Base-by-base conservation (phyloP, 768 basidiomycete genomes). In the Amanita muscaria region DNA sequence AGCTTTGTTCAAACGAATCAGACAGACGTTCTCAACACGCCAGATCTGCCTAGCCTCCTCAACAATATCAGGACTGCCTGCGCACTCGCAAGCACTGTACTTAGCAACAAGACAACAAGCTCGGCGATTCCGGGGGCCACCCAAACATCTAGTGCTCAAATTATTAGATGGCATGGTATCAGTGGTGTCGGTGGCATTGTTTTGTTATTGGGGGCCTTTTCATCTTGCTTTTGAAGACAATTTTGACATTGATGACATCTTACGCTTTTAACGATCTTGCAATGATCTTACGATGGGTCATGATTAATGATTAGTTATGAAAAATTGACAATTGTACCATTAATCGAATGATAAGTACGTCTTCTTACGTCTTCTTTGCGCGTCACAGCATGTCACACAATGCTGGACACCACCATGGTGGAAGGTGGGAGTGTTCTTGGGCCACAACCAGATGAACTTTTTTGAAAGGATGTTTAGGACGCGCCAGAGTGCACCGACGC, bases 41-140 rank as follows among this genome's bases (percentile, higher is more conserved):
- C 65, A 5, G 58, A 76, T 52, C 62, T 77, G 3, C 73, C 77
- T 4, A 55, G 58, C 7, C 60, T 80, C 29, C 59, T 82, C 11
- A 58, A 59, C 10, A 74, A 72, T 25, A 70, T 80, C 55, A 67
- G 70, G 30, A 61, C 64, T 19, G 64, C 79, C 21, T 83, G 79
- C 53, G 71, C 67, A 0, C 24, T 80, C 4, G 61, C 66, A 47
- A 76, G 73, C 53, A 61, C 73, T 1, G 53, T 82, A 3, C 57
- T 82, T 3, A 79, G 77, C 50, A 51, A 60, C 15, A 62, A 67
- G 3, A 58, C 42, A 15, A 19, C 27, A 16, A 25, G 64, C 11
- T 58, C 59, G 22, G 33, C 56, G 6, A 48, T 49, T 23, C 21
- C 56, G 1, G 25, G 57, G 9, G 49, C 58, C 14, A 45, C 54